These are phyloP conservation scores for Macrotyloma uniflorum DNA, from an alignment of 306 rosid species.

Conservation along the genomic window DNA sequence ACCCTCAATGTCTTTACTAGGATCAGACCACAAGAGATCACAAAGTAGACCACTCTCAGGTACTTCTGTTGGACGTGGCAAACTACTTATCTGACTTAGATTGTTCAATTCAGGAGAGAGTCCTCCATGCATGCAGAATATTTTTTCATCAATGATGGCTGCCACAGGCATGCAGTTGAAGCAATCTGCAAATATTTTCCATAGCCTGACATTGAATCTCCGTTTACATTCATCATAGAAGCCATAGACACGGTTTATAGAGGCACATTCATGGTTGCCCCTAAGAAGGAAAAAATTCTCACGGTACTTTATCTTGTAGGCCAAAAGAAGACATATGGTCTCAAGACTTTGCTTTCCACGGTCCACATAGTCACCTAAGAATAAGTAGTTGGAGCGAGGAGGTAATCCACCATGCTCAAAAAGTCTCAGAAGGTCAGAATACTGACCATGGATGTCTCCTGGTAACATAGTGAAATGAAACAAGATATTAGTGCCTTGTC, in stretches of 20 bases:
- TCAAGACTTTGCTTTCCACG: constrained; percentile 52
- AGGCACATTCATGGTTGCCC: constrained; percentile 50
- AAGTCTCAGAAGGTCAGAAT: constrained; percentile 42
- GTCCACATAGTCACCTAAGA: constrained; percentile 49
- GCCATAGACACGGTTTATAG: constrained; percentile 41
- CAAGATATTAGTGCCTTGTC: constrained; percentile 16
- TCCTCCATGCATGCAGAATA: constrained; percentile 50
- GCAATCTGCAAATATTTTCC: constrained; percentile 46
- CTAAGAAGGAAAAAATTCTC: constrained; percentile 45
- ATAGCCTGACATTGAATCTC: constrained; percentile 41
- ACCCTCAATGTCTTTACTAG: constrained; percentile 34
- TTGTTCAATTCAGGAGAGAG: constrained; percentile 42
- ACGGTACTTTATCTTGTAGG: constrained; percentile 48
- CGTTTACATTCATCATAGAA: constrained; percentile 49
- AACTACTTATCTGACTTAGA: constrained; percentile 36
- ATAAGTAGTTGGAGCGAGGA: constrained; percentile 48
- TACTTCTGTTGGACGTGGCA: constrained; percentile 42
- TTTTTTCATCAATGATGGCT: constrained; percentile 43
- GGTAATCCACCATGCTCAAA: constrained; percentile 53
- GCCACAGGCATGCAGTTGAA: constrained; percentile 47
- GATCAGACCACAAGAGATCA: constrained; percentile 50
- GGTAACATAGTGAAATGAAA: constrained; percentile 11
- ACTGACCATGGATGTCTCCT: constrained; percentile 52
- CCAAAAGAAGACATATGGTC: constrained; percentile 48
- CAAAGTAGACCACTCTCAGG: constrained; percentile 47